Base-by-base conservation (phyloP, 495 filamentous ascomycete species). In the Aspergillus funiculosus region DNA sequence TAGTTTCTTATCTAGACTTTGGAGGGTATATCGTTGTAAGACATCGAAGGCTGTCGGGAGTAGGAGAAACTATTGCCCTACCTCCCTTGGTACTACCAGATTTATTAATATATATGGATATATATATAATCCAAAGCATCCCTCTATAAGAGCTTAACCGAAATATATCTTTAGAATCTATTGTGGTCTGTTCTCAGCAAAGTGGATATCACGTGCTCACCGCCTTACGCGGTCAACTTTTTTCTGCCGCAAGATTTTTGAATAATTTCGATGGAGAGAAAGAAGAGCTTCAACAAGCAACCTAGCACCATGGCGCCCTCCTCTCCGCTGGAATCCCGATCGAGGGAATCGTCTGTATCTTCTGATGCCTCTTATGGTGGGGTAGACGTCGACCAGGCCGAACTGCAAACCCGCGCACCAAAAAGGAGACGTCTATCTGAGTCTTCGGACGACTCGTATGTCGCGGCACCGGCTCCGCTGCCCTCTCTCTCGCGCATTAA, bases 401-500 rank as follows among this genome's bases (percentile, higher is more conserved):
- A 63, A 18, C 21, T 52, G 18, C 56, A 68, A 38, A 58, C 55
- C 28, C 63, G 63, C 40, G 53, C 66, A 2, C 53, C 66, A 30
- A 73, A 73, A 50, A 56, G 70, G 18, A 62, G 70, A 47, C 68
- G 70, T 40, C 58, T 71, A 42, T 73, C 70, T 18, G 57, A 62
- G 37, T 69, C 68, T 5, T 67, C 66, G 6, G 48, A 57, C 48
- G 70, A 71, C 44, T 63, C 58, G 5, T 63, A 63, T 40, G 58
- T 58, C 42, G 56, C 48, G 10, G 60, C 66, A 17, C 64, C 66
- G 29, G 59, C 63, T 42, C 69, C 68, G 38, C 60, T 73, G 44
- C 63, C 68, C 46, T 59, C 64, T 6, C 51, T 71, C 44, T 71
- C 70, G 20, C 67, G 70, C 43, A 72, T 73, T 31, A 73, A 68